Evolutionary conservation across 2,329 filamentous ascomycete genomes (phyloP).

Genomic region (Alternaria sp.): DNA sequence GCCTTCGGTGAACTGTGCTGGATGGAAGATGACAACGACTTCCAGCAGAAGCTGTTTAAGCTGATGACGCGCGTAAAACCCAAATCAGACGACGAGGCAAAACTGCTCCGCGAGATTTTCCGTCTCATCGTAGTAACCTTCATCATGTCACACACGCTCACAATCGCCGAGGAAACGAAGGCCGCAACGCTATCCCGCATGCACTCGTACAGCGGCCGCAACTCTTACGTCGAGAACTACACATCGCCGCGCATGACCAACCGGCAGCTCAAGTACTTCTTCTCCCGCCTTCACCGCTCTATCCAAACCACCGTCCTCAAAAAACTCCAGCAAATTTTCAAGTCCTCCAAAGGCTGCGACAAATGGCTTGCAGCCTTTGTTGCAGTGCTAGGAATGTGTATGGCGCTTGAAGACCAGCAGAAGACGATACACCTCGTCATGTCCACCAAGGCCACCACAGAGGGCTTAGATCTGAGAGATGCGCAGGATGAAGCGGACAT

Average conservation of each 20-base stretch:
- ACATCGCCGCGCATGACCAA: conserved; percentile 59
- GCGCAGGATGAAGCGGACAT: conserved; percentile 48
- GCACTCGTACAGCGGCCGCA: conserved; percentile 46
- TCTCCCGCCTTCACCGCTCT: conserved; percentile 53
- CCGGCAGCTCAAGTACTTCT: conserved; percentile 61
- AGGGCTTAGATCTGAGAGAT: conserved; percentile 37
- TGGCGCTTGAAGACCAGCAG: conserved; percentile 60
- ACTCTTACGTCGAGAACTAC: conserved; percentile 41
- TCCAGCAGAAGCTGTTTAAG: conserved; percentile 55
- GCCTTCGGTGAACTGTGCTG: conserved; percentile 56
- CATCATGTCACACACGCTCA: conserved; percentile 60
- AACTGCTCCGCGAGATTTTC: conserved; percentile 55
- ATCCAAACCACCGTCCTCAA: conserved; percentile 57
- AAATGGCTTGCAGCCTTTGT: conserved; percentile 59
- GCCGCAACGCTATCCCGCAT: conserved; percentile 50
- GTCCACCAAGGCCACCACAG: conserved; percentile 51
- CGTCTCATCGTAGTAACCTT: conserved; percentile 59
- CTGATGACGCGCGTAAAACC: conserved; percentile 53
- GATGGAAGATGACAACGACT: conserved; percentile 57
- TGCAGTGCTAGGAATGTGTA: conserved; percentile 57
- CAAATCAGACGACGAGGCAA: conserved; percentile 53
- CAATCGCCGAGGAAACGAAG: conserved; percentile 54
- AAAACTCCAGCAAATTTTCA: conserved; percentile 58
- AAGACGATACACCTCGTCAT: conserved; percentile 57
- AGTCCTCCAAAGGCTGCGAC: conserved; percentile 54